Percentiles rank a stretch among this genome's conserved stretches.
Conservation (phyloP, 2,329 filamentous ascomycete genomes). For the Aspergillus luchuensis region DNA sequence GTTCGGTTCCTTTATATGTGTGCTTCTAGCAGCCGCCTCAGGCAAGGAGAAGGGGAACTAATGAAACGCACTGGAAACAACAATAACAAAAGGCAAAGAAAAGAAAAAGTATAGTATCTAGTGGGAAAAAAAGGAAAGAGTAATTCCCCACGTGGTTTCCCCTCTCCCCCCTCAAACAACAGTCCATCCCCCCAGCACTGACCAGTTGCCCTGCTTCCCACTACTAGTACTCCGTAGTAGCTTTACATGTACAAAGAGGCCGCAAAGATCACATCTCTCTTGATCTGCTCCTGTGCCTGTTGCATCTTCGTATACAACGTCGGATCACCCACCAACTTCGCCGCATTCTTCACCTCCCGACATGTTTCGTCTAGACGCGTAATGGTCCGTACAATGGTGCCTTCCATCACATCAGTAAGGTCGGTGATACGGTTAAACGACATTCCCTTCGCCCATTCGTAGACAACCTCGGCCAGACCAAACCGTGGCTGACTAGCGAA, state of each 20-base stretch:
- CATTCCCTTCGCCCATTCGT: constrained; percentile 98
- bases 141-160: constrained; percentile 16
- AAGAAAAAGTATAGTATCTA: no score
- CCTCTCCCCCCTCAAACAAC: neutral
- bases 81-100: no score
- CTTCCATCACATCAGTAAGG: constrained; percentile 93
- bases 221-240: neutral
- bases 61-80: no score
- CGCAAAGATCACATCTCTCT: constrained; percentile 89
- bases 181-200: neutral
- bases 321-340: constrained; percentile 91
- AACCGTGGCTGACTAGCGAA: constrained; percentile 86
- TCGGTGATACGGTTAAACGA: constrained; percentile 97
- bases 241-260: constrained; percentile 82
- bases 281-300: constrained; percentile 94
- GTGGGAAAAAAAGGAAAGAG: neutral
- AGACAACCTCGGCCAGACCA: constrained; percentile 94
- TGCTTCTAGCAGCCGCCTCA: neutral
- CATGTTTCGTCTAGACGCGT: constrained; percentile 94
- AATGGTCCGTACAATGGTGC: constrained; percentile 94
- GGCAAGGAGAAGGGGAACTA: neutral
- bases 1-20: neutral
- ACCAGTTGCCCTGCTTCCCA: neutral
- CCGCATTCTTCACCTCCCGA: constrained; percentile 95
- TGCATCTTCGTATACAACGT: constrained; percentile 96